Base-by-base conservation (phyloP, 768 basidiomycete genomes). In the Suillus discolor region DNA sequence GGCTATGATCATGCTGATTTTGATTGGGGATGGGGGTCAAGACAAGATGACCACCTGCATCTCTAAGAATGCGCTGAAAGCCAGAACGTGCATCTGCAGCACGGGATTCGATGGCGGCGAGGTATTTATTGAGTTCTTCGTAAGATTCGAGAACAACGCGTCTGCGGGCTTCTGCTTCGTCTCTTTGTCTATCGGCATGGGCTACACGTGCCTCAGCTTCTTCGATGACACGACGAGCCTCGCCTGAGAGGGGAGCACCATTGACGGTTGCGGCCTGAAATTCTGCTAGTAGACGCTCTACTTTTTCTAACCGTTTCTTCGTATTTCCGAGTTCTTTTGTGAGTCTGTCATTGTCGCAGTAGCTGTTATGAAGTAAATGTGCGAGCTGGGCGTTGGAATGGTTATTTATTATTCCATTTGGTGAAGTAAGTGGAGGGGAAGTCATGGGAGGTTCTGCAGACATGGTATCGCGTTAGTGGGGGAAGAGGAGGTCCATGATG, bases 351-450 rank as follows among this genome's bases (percentile, higher is more conserved):
- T 77, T 72, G 54, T 90, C 87, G 68, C 78, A 78, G 70, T 85
- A 85, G 55, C 84, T 80, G 44, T 82, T 78, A 6, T 84, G 72
- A 71, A 91, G 86, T 57, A 90, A 81, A 8, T 79, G 69, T 16
- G 89, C 88, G 71, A 90, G 86, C 65, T 85, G 82, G 1, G 86
- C 77, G 69, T 86, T 80, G 20, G 82, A 81, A 34, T 76, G 73
- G 6, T 66, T 34, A 36, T 67, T 53, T 12, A 70, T 45, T 34
- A 72, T 12, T 4, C 66, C 68, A 41, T 69, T 70, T 0, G 75
- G 67, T 2, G 74, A 72, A 0, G 55, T n/a, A 0, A 67, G 66
- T 49, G 55, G 71, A 51, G n/a, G 72, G 0, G 55, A 69, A 47
- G 65, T 25, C 28, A 57, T 44, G 57, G 62, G 66, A 36, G 72